Evolutionary conservation across 257 asterid genomes (phyloP).

Genomic region (Solanum medicagineum): DNA sequence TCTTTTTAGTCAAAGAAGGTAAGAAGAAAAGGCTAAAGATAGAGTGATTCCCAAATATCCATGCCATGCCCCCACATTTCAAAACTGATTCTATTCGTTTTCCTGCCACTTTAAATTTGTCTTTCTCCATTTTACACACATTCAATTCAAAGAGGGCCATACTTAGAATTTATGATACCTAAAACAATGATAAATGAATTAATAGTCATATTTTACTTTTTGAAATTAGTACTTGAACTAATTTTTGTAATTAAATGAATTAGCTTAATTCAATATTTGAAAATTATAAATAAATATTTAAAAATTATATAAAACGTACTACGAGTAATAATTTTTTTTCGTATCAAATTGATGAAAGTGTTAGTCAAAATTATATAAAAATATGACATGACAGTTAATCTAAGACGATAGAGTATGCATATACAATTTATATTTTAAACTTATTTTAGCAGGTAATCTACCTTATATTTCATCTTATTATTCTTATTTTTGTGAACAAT

Average conservation of each 20-base stretch:
- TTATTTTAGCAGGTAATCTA: not conserved
- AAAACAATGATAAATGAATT: not conserved
- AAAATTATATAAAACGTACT: too few relatives aligned
- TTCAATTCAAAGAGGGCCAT: slow-evolving; percentile 4
- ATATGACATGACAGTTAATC: too few relatives aligned
- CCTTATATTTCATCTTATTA: not conserved
- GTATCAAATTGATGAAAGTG: not conserved
- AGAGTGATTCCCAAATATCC: slow-evolving; percentile 7
- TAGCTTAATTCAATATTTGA: too few relatives aligned
- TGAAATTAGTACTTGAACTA: too few relatives aligned
- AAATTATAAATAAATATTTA: too few relatives aligned
- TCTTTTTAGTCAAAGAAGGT: slow-evolving; percentile 20
- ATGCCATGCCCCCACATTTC: slow-evolving; percentile 7
- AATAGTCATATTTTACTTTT: not conserved
- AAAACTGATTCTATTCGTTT: not conserved
- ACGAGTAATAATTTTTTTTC: too few relatives aligned
- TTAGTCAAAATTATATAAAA: too few relatives aligned
- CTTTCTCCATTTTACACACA: not conserved
- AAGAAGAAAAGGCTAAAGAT: slow-evolving; percentile 8
- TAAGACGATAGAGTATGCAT: too few relatives aligned
- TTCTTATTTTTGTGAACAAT: not conserved
- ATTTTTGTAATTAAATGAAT: too few relatives aligned
- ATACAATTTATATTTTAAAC: not conserved
- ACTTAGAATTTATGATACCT: slow-evolving; percentile 1
- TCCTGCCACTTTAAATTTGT: not conserved